These are phyloP conservation scores for Solanum chilense DNA, from an alignment of 257 asterid species.

Conservation along the genomic window DNA sequence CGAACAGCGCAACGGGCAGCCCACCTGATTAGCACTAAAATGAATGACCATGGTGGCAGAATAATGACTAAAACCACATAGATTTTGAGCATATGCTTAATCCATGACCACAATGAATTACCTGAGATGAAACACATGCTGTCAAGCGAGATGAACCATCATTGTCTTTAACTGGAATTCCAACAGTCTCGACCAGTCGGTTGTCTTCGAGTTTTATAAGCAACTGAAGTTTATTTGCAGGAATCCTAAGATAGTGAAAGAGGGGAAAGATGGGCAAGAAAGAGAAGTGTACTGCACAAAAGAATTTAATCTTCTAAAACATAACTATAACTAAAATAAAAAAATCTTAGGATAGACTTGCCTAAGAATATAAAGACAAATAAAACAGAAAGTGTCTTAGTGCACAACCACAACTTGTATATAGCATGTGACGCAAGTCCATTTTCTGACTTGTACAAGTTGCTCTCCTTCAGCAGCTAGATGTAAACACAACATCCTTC, in stretches of 20 bases:
- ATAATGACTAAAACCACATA: not conserved
- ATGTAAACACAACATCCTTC: not conserved
- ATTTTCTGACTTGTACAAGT: not conserved
- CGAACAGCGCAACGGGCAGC: slow-evolving; percentile 88
- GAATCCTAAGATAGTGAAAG: not conserved
- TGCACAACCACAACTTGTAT: not conserved
- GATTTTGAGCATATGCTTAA: not conserved
- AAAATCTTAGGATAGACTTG: not conserved
- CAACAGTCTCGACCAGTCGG: slow-evolving; percentile 92
- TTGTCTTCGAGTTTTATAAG: slow-evolving; percentile 67
- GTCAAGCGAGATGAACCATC: slow-evolving; percentile 78
- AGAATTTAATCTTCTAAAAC: not conserved
- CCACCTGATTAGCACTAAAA: slow-evolving; percentile 47
- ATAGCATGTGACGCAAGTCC: not conserved
- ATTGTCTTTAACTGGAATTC: slow-evolving; percentile 68
- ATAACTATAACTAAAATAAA: not conserved
- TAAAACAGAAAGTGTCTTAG: not conserved
- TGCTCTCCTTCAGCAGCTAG: not conserved
- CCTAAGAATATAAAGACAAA: not conserved
- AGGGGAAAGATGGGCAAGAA: not conserved
- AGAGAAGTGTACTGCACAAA: not conserved
- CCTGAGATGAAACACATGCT: slow-evolving; percentile 98
- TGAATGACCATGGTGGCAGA: not conserved
- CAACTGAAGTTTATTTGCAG: slow-evolving; percentile 39
- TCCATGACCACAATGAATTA: slow-evolving; percentile 3